phyloP scores from a whole-genome alignment of 2,329 filamentous ascomycete genomes.

The Botrytis squamosa region DNA sequence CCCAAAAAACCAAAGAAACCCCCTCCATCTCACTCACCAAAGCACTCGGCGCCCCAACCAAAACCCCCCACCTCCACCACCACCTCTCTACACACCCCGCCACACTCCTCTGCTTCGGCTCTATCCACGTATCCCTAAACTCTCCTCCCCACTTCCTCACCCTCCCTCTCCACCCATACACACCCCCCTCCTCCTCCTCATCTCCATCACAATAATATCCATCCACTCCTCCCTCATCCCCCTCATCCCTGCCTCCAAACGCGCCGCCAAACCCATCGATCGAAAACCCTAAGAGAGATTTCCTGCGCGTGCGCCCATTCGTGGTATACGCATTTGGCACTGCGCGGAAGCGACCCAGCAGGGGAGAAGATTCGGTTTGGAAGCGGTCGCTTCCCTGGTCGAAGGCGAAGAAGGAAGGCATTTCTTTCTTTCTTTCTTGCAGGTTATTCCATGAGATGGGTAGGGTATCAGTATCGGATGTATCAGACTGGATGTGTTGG shows the following conservation, averaged over 20 bases:
- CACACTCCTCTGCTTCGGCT: constrained; percentile 58
- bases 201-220: constrained; percentile 12
- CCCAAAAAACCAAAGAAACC: neutral
- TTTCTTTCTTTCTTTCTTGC: constrained; percentile 36
- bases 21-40: constrained; percentile 51
- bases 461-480: neutral
- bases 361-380: constrained; percentile 54
- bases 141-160: constrained; percentile 35
- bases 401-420: constrained; percentile 68
- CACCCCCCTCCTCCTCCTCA: constrained; percentile 26
- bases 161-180: constrained; percentile 27
- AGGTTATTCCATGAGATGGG: neutral
- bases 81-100: constrained; percentile 58
- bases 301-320: constrained; percentile 9
- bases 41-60: constrained; percentile 60
- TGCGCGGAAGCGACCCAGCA: constrained; percentile 65
- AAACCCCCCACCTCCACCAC: constrained; percentile 61
- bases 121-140: constrained; percentile 57
- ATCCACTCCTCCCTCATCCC: constrained; percentile 40
- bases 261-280: constrained; percentile 41
- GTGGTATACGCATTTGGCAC: constrained; percentile 48
- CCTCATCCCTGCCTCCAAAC: constrained; percentile 40
- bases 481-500: neutral
- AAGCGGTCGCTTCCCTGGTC: constrained; percentile 62
- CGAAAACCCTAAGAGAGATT: constrained; percentile 50